A percentile compares a stretch with the other conserved stretches of the same genome.
These are phyloP conservation scores for Trypanosoma lewisi DNA, from an alignment of 208 protist species.

Conservation along the genomic window DNA sequence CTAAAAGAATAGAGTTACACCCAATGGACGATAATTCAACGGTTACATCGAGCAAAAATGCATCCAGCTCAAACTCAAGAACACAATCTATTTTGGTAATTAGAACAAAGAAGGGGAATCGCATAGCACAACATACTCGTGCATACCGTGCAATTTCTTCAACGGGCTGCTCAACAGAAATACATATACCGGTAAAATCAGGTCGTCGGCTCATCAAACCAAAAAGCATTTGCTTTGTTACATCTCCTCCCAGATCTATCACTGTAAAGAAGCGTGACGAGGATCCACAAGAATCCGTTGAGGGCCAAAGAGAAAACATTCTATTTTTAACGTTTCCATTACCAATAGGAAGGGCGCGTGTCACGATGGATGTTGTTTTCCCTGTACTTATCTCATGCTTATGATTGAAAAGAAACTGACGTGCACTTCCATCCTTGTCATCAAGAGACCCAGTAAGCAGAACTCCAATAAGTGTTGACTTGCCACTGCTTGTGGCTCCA, in stretches of 20 bases:
- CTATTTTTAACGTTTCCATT: slow-evolving; percentile 13
- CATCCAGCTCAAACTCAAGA: slow-evolving; percentile 90
- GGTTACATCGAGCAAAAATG: slow-evolving; percentile 83
- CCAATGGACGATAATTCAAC: slow-evolving; percentile 39
- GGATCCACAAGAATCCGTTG: slow-evolving; percentile 19
- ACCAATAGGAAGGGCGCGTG: slow-evolving; percentile 89
- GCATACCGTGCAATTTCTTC: slow-evolving; percentile 76
- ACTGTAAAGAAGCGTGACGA: slow-evolving; percentile 39
- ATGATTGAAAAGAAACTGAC: slow-evolving; percentile 92
- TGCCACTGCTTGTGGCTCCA: slow-evolving; percentile 77
- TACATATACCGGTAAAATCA: slow-evolving; percentile 87
- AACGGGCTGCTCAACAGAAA: slow-evolving; percentile 42
- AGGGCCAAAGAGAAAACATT: slow-evolving; percentile 1
- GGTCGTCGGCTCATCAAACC: slow-evolving; percentile 92
- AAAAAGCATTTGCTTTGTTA: slow-evolving; percentile 83
- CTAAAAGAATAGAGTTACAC: slow-evolving; percentile 42
- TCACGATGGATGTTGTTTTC: slow-evolving; percentile 91
- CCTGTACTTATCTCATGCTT: slow-evolving; percentile 95
- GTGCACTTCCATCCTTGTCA: slow-evolving; percentile 71
- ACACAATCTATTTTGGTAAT: slow-evolving; percentile 95
- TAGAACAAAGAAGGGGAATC: slow-evolving; percentile 90
- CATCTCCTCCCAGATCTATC: slow-evolving; percentile 78
- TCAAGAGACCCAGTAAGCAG: slow-evolving; percentile 70
- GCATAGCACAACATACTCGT: slow-evolving; percentile 90
- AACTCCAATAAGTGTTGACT: slow-evolving; percentile 85